Conservation (phyloP, 208 protist genomes). For the Blastocrithidia nonstop region DNA sequence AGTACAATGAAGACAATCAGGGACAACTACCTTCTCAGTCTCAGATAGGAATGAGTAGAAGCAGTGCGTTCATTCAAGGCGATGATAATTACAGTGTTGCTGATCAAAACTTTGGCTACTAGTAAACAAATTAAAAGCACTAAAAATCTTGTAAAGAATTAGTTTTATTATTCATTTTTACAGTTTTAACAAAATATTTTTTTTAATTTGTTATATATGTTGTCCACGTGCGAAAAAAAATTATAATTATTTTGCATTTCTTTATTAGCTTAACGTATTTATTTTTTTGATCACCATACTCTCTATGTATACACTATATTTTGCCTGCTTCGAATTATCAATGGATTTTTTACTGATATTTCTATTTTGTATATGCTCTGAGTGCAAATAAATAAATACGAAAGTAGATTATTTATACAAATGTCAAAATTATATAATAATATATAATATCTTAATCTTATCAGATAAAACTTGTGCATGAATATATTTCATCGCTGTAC, state of each 20-base stretch:
- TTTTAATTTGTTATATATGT: not conserved
- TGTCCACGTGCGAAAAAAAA: not conserved
- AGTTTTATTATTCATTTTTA: not conserved
- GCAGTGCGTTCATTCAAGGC: not conserved
- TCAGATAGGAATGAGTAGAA: constrained; percentile 23
- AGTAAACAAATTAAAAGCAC: not conserved
- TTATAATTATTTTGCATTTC: not conserved
- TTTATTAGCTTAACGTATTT: not conserved
- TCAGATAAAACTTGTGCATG: too few relatives aligned
- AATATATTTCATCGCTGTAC: too few relatives aligned
- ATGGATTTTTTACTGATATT: too few relatives aligned
- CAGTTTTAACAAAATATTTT: too few relatives aligned
- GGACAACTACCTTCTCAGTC: constrained; percentile 36
- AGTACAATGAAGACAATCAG: constrained; percentile 13
- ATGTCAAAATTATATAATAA: too few relatives aligned
- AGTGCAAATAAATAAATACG: too few relatives aligned
- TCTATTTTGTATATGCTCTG: too few relatives aligned
- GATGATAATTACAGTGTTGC: not conserved
- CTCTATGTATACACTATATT: too few relatives aligned
- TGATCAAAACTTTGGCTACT: not conserved
- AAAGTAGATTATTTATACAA: too few relatives aligned
- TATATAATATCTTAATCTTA: too few relatives aligned
- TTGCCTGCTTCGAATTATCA: too few relatives aligned
- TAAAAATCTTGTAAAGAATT: not conserved
- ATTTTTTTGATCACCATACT: too few relatives aligned